A percentile compares a stretch with the other conserved stretches of the same genome.
phyloP scores from a whole-genome alignment of 345 rosid species.

The Nasturtium officinale region DNA sequence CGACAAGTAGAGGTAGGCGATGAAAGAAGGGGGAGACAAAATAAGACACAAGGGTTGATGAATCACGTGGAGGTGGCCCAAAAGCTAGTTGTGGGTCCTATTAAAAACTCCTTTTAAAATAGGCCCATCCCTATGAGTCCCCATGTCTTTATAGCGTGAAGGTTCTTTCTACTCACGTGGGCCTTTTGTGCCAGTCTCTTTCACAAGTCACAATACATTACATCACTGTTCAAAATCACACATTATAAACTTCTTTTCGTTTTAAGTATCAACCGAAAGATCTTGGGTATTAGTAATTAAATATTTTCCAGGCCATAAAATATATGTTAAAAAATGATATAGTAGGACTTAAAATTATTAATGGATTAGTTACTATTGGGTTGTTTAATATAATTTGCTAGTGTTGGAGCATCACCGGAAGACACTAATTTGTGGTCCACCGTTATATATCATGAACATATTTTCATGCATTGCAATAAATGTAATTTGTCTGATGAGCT shows the following conservation, averaged over 20 bases:
- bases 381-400: not conserved
- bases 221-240: not conserved
- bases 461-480: not conserved
- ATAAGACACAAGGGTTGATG: conserved; percentile 10
- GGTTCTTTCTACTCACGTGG: conserved; percentile 23
- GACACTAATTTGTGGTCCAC: conserved; percentile 14
- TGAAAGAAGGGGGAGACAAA: conserved; percentile 22
- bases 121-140: conserved; percentile 13
- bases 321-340: not conserved
- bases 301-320: too few species aligned
- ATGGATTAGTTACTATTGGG: not conserved
- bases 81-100: conserved; percentile 16
- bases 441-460: conserved; percentile 12
- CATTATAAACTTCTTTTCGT: not conserved
- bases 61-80: conserved; percentile 38
- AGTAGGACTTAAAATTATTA: not conserved
- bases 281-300: not conserved
- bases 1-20: conserved; percentile 5
- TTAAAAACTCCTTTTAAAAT: not conserved
- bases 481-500: not conserved
- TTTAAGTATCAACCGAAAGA: not conserved
- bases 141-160: conserved; percentile 34
- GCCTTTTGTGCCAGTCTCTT: not conserved
- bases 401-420: conserved; percentile 2
- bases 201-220: not conserved